Evolutionary conservation across 116 monocot genomes (phyloP).

Genomic region (Trichopus zeylanicus): DNA sequence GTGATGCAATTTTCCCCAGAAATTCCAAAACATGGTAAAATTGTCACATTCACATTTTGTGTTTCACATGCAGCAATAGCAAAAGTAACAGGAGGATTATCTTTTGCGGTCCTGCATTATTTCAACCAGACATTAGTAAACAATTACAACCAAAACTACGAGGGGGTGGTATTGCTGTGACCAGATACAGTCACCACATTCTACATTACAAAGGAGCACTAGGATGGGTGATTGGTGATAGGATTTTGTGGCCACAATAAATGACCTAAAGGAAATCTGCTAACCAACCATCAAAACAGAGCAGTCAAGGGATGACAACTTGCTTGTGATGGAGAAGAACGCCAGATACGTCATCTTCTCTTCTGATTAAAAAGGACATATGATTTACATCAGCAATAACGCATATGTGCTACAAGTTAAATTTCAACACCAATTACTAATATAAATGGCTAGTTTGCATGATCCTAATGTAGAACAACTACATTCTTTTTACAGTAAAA

Average conservation of each 20-base stretch:
- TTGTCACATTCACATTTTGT: slow-evolving; percentile 96
- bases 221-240: background rate
- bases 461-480: too few species aligned
- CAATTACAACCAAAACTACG: background rate
- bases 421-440: slow-evolving; percentile 27
- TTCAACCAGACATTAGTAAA: background rate
- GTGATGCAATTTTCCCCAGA: slow-evolving; percentile 48
- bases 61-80: slow-evolving; percentile 98
- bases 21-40: slow-evolving; percentile 80
- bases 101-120: slow-evolving; percentile 80
- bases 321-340: slow-evolving; percentile 98
- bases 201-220: background rate
- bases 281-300: slow-evolving; percentile 15
- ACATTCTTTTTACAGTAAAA: too few species aligned
- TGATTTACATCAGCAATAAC: slow-evolving; percentile 4
- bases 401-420: background rate
- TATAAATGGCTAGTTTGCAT: slow-evolving; percentile 93
- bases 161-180: background rate
- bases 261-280: background rate
- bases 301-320: slow-evolving; percentile 37
- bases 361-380: slow-evolving; percentile 32
- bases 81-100: slow-evolving; percentile 96
- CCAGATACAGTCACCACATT: background rate
- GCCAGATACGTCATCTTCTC: slow-evolving; percentile 91
- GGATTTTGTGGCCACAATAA: background rate